Evolutionary conservation across 306 rosid species (phyloP), one percentile per base, ranked within the genome.

Genomic region (Lablab purpureus): DNA sequence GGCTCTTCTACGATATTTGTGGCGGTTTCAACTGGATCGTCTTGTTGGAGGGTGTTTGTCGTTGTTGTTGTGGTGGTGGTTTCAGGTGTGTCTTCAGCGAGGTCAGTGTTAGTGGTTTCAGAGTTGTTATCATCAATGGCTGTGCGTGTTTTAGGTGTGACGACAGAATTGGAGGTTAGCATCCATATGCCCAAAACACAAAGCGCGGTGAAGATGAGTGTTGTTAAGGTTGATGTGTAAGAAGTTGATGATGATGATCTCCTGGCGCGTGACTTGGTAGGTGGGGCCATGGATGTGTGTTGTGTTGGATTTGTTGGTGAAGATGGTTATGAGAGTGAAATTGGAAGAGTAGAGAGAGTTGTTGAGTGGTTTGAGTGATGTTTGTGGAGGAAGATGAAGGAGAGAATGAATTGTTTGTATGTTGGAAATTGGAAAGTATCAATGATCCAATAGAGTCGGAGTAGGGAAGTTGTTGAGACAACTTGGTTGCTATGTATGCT

Each of bases 181-280:
- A 93, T 85, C 97, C 98, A 91, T 18, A 91, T 34, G n/a, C 87
- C 91, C 0, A 91, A 73, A 74, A 91, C 91, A 47, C 97, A 91
- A 6, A 91, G 37, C 21, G 90, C 91, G 8, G 90, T 50, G 71
- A 89, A 88, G 51, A 90, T 79, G 25, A 85, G 43, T 0, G 88
- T 87, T 4, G 94, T 89, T 5, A 88, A 36, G 43, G 94, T 89
- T 9, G 97, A 89, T 37, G 89, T 50, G 47, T 87, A 84, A 1
- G 98, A 88, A 12, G 85, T 22, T 13, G 97, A 87, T 30, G 89
- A 85, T 0, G 92, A 65, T 0, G 92, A 59, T 43, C 97, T 77
- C 76, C 91, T 88, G 76, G 27, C 85, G 40, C 92, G 89, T 3
- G 93, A 72, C 82, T 89, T 88, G 1, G 83, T 67, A 11, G 87